A percentile compares a stretch with the other conserved stretches of the same genome.
Evolutionary conservation across 768 basidiomycete species (phyloP).

Genomic region (Serendipita sp.): DNA sequence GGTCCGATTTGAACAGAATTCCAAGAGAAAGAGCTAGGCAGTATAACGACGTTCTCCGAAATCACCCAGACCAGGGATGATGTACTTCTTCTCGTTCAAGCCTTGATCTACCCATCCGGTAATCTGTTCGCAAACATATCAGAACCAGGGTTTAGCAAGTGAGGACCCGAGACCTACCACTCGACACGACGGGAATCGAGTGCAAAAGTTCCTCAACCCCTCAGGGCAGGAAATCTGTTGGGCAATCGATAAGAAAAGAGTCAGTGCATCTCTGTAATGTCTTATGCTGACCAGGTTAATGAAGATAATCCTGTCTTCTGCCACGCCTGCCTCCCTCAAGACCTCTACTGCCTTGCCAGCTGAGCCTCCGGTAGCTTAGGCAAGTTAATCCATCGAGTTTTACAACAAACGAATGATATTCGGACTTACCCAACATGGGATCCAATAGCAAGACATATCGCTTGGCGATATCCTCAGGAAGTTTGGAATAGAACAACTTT

Average conservation of each 20-base stretch:
- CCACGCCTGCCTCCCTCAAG: constrained; percentile 76
- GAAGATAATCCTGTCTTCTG: constrained; percentile 89
- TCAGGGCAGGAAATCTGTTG: constrained; percentile 74
- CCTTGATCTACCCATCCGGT: constrained; percentile 94
- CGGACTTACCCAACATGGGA: constrained; percentile 77
- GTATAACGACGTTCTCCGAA: constrained; percentile 76
- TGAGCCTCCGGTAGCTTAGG: constrained; percentile 79
- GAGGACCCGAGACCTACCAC: constrained; percentile 36
- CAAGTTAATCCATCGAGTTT: not conserved
- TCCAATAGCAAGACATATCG: constrained; percentile 91
- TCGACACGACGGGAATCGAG: constrained; percentile 53
- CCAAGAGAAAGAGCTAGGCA: not conserved
- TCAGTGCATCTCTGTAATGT: not conserved
- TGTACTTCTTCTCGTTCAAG: constrained; percentile 79
- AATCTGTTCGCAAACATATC: constrained; percentile 30
- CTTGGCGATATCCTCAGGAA: constrained; percentile 80
- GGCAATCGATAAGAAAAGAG: not conserved
- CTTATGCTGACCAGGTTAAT: constrained; percentile 57
- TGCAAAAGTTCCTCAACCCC: constrained; percentile 67
- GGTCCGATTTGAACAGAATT: too few species aligned
- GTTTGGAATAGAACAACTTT: constrained; percentile 87
- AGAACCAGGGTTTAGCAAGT: not conserved
- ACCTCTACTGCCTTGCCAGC: constrained; percentile 97
- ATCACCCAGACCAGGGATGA: constrained; percentile 91
- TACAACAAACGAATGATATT: not conserved